Base-by-base conservation (phyloP, 1,284 basidiomycete species). In the Phaffia rhodozyma region DNA sequence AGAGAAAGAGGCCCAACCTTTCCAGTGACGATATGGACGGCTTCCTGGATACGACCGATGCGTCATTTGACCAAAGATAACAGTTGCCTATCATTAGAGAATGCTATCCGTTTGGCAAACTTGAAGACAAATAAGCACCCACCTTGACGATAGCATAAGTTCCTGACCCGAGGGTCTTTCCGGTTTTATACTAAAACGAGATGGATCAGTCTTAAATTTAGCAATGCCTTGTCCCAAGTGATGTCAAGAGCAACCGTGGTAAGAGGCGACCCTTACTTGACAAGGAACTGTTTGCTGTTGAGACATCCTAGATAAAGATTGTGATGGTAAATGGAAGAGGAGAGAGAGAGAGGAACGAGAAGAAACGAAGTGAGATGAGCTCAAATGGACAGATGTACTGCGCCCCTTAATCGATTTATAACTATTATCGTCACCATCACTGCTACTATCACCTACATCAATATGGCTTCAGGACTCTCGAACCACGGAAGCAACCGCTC, bases 1-100 rank as follows among this genome's bases (percentile, higher is more conserved):
- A 43, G 38, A 43, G 38, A 43, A 43, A 43, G 38, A 30, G 2
- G 51, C 21, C 43, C 7, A 50, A 76, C 73, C 70, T 79, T 79
- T 66, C 89, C 85, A 0, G 92, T 94, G 77, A 87, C 86, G 80
- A 97, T 89, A 73, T 97, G 93, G 20, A 97, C 91, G 55, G 91
- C 94, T 79, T 97, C 94, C 38, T 43, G 38, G 13, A 43, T 2
- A 16, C 16, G 38, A 16, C 2, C 5, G 38, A 43, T 16, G 13
- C 13, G 38, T 11, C 13, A 16, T 43, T 43, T 43, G 7, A 11
- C 13, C 38, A 16, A 43, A 43, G 7, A 43, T 5, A 43, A 11
- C 13, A 16, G 38, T 43, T 16, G 13, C 2, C 7, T 11, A 11
- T 16, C 38, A 43, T 43, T 11, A 43, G 38, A 11, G 16, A 2